Evolutionary conservation across 306 rosid species (phyloP).

Genomic region (Dryas octopetala): DNA sequence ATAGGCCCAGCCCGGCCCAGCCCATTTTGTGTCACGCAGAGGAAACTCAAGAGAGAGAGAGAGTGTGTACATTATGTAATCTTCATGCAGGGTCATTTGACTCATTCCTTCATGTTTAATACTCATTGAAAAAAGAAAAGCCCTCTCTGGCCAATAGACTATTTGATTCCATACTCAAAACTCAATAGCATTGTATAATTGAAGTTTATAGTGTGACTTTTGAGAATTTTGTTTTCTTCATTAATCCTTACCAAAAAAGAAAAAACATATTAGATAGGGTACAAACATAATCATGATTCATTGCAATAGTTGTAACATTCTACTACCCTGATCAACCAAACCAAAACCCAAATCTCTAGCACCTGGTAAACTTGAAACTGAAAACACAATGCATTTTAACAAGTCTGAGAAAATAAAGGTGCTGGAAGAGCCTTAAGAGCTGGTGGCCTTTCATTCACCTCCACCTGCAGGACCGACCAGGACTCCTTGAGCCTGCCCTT

Average conservation of each 20-base stretch:
- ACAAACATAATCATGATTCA: neutral
- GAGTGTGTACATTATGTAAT: neutral
- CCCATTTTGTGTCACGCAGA: too few relatives aligned
- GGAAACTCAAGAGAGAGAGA: too few relatives aligned
- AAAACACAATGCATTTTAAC: neutral
- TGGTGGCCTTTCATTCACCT: slow-evolving; percentile 36
- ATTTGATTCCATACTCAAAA: neutral
- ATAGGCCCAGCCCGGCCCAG: neutral
- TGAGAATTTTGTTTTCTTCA: neutral
- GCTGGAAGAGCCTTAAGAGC: neutral
- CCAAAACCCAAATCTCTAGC: slow-evolving; percentile 15
- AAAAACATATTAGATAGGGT: neutral
- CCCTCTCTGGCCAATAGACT: too few relatives aligned
- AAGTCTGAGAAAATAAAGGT: neutral
- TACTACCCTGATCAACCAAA: slow-evolving; percentile 19
- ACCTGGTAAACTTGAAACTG: neutral
- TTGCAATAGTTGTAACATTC: slow-evolving; percentile 18
- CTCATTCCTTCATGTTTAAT: neutral
- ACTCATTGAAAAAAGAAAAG: too few relatives aligned
- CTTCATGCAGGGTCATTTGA: neutral
- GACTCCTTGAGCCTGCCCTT: slow-evolving; percentile 93
- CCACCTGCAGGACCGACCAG: slow-evolving; percentile 89
- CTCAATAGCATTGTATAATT: neutral
- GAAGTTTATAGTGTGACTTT: neutral
- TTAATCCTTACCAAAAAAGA: neutral